phyloP scores from a whole-genome alignment of 2,329 filamentous ascomycete genomes.

The Fusarium sp. region DNA sequence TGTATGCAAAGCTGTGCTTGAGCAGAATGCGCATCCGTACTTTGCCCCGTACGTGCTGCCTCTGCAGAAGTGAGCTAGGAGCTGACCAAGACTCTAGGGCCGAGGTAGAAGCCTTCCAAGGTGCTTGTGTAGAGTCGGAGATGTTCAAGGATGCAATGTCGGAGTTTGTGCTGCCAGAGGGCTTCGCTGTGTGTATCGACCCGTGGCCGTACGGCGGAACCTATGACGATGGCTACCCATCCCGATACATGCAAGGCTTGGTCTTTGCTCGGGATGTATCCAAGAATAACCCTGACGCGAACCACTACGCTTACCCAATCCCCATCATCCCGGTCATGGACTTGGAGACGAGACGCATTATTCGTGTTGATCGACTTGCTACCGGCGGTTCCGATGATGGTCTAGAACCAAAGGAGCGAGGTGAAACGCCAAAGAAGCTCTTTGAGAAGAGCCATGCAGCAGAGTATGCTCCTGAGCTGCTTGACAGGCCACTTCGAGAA shows the following conservation, averaged over 20 bases:
- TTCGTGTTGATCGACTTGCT: slow-evolving; percentile 67
- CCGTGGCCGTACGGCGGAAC: slow-evolving; percentile 73
- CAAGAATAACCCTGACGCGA: slow-evolving; percentile 61
- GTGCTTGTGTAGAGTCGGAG: slow-evolving; percentile 53
- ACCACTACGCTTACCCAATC: slow-evolving; percentile 70
- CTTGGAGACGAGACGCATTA: slow-evolving; percentile 60
- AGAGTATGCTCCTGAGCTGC: slow-evolving; percentile 62
- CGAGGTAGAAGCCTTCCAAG: slow-evolving; percentile 45
- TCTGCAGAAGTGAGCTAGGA: background rate
- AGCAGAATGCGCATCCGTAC: slow-evolving; percentile 49
- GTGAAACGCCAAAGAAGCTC: slow-evolving; percentile 54
- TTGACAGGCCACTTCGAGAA: slow-evolving; percentile 56
- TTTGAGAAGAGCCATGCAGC: slow-evolving; percentile 31
- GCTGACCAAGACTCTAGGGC: background rate
- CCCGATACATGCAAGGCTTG: slow-evolving; percentile 59
- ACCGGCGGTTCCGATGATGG: slow-evolving; percentile 58
- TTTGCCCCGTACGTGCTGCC: slow-evolving; percentile 44
- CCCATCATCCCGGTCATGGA: slow-evolving; percentile 69
- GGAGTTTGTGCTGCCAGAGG: slow-evolving; percentile 57
- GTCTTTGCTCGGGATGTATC: slow-evolving; percentile 57
- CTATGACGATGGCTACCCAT: slow-evolving; percentile 46
- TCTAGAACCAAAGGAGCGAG: slow-evolving; percentile 49
- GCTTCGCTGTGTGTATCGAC: slow-evolving; percentile 58
- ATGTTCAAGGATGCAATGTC: slow-evolving; percentile 58
- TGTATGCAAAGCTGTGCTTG: slow-evolving; percentile 38